Conservation (phyloP, 305 asterid species). For the Petunia hybrid region DNA sequence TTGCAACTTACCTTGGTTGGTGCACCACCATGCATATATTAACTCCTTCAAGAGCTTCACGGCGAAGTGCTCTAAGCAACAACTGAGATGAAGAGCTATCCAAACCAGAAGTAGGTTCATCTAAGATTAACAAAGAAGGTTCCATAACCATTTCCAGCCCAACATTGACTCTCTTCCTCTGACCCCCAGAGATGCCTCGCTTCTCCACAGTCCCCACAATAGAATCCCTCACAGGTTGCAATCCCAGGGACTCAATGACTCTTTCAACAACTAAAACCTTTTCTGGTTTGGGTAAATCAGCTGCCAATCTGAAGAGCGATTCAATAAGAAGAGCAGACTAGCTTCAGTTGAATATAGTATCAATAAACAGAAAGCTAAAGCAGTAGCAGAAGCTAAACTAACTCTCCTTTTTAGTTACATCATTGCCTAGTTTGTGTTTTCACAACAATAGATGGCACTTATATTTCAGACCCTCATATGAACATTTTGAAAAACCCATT, state of each 20-base stretch:
- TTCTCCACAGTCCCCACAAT: slow-evolving; percentile 83
- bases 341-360: slow-evolving; percentile 4
- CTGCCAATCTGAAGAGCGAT: slow-evolving; percentile 54
- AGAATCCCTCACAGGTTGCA: slow-evolving; percentile 79
- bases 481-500: slow-evolving; percentile 21
- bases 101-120: slow-evolving; percentile 89
- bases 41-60: slow-evolving; percentile 91
- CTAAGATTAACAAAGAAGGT: slow-evolving; percentile 83
- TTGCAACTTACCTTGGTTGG: slow-evolving; percentile 69
- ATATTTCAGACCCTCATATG: slow-evolving; percentile 24
- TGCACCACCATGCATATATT: slow-evolving; percentile 86
- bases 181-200: slow-evolving; percentile 90
- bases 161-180: slow-evolving; percentile 83
- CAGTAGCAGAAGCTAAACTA: slow-evolving; percentile 28
- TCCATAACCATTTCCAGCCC: slow-evolving; percentile 96
- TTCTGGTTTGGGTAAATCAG: slow-evolving; percentile 67
- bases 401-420: slow-evolving; percentile 20
- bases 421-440: slow-evolving; percentile 22
- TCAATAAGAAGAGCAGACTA: slow-evolving; percentile 26
- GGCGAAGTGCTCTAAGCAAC: slow-evolving; percentile 77
- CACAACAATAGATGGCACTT: background rate
- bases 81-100: slow-evolving; percentile 84
- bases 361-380: slow-evolving; percentile 19
- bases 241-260: slow-evolving; percentile 77
- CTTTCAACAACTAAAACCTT: slow-evolving; percentile 78